Conservation (phyloP, 768 basidiomycete species). For the Pleurotus cornucopiae region DNA sequence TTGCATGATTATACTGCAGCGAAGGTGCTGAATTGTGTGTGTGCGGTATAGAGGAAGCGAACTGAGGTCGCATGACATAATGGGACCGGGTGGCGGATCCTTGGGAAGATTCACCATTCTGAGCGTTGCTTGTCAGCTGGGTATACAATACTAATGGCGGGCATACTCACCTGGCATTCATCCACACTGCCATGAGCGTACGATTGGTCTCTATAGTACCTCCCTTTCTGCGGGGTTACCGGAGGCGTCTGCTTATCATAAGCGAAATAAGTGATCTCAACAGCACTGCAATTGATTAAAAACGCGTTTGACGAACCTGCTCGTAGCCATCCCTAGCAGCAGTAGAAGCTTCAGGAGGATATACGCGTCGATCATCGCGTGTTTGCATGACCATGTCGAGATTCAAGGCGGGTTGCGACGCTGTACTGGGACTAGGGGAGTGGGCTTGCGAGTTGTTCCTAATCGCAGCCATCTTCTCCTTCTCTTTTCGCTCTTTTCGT, state of each 20-base stretch:
- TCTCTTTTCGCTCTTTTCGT: constrained; percentile 41
- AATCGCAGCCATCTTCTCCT: constrained; percentile 39
- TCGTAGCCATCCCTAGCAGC: constrained; percentile 17
- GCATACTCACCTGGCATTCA: neutral
- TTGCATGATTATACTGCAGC: neutral
- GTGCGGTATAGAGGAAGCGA: neutral
- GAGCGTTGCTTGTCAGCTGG: neutral
- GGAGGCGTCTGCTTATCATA: constrained; percentile 24
- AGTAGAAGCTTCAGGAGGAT: constrained; percentile 26
- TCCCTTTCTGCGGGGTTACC: constrained; percentile 56
- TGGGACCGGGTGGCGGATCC: neutral
- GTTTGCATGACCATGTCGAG: constrained; percentile 46
- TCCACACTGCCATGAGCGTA: neutral
- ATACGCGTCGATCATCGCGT: constrained; percentile 50
- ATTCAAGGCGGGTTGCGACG: constrained; percentile 40
- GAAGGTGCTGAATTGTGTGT: neutral
- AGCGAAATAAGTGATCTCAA: constrained; percentile 10
- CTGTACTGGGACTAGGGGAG: constrained; percentile 50
- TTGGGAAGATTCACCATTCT: neutral
- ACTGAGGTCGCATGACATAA: constrained; percentile 5
- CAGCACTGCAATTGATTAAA: constrained; percentile 11
- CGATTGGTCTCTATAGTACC: constrained; percentile 54
- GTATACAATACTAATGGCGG: neutral
- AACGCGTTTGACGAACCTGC: constrained; percentile 39
- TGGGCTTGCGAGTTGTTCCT: constrained; percentile 24